A percentile compares a stretch with the other conserved stretches of the same genome.
phyloP scores from a whole-genome alignment of 176 grass and related monocot genomes.

The Urochloa ruziziensis region DNA sequence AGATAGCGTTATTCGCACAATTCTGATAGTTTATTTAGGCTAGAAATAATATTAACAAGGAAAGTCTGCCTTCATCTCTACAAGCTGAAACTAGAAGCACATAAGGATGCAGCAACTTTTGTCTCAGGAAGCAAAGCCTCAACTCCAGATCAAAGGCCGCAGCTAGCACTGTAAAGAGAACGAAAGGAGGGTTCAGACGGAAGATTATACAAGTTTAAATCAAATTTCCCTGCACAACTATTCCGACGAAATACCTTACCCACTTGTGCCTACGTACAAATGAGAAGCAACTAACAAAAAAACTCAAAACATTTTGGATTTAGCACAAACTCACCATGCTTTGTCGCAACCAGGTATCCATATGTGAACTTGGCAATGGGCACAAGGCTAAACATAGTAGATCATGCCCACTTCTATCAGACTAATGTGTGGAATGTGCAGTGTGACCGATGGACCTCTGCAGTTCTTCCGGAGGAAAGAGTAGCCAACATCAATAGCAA shows the following conservation, averaged over 20 bases:
- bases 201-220: neutral
- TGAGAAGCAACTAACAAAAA: neutral
- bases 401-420: conserved; percentile 99
- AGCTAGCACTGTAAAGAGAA: conserved; percentile 23
- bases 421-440: conserved; percentile 96
- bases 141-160: neutral
- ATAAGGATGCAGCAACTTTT: neutral
- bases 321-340: conserved; percentile 34
- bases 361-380: conserved; percentile 5
- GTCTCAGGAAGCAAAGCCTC: neutral
- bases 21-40: conserved; percentile 31
- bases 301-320: neutral
- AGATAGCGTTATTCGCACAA: neutral
- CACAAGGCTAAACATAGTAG: conserved; percentile 75
- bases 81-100: conserved; percentile 25
- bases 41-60: conserved; percentile 37
- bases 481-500: conserved; percentile 85
- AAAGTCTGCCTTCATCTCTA: conserved; percentile 16
- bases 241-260: neutral
- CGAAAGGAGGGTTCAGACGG: neutral
- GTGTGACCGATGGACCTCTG: conserved; percentile 78
- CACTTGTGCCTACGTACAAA: neutral
- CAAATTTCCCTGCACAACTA: neutral
- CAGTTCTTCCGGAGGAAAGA: conserved; percentile 96
- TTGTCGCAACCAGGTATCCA: conserved; percentile 24